Evolutionary conservation across 768 basidiomycete species (phyloP).

Genomic region (Omphalotus guepiniiformis): DNA sequence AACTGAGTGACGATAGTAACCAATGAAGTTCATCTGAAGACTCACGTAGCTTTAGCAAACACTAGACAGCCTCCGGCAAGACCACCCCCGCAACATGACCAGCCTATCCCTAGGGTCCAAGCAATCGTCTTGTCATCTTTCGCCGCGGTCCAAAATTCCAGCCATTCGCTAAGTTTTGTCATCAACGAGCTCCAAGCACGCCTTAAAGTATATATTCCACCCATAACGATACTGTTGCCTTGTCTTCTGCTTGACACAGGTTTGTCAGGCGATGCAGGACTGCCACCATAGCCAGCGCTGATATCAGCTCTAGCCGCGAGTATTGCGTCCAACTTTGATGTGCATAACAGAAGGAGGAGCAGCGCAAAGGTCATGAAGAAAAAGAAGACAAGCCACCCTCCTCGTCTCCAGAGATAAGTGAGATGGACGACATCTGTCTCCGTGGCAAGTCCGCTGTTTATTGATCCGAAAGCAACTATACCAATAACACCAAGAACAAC

Average conservation of each 20-base stretch:
- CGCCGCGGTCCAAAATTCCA: conserved; percentile 73
- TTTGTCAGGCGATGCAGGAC: conserved; percentile 26
- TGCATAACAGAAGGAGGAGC: conserved; percentile 60
- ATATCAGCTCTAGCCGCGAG: conserved; percentile 69
- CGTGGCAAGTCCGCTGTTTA: conserved; percentile 72
- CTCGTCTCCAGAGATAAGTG: conserved; percentile 79
- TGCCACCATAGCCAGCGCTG: conserved; percentile 49
- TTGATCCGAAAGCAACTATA: conserved; percentile 82
- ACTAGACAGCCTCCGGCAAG: conserved; percentile 88
- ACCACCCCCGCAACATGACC: conserved; percentile 91
- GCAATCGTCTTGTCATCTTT: conserved; percentile 83
- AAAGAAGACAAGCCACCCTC: conserved; percentile 91
- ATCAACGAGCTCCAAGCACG: conserved; percentile 44
- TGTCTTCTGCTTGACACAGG: not conserved
- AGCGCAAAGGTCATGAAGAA: conserved; percentile 72
- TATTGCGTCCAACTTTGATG: conserved; percentile 68
- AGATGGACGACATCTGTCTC: conserved; percentile 75
- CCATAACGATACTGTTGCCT: conserved; percentile 9
- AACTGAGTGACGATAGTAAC: conserved; percentile 8
- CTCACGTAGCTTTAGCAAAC: conserved; percentile 69
- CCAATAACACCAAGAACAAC: conserved; percentile 84
- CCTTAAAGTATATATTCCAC: conserved; percentile 26
- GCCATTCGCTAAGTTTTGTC: conserved; percentile 49
- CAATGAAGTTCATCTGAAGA: conserved; percentile 7
- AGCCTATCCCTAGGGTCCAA: conserved; percentile 90